Conservation (phyloP, 306 rosid species). For the Corylus heterophylla region DNA sequence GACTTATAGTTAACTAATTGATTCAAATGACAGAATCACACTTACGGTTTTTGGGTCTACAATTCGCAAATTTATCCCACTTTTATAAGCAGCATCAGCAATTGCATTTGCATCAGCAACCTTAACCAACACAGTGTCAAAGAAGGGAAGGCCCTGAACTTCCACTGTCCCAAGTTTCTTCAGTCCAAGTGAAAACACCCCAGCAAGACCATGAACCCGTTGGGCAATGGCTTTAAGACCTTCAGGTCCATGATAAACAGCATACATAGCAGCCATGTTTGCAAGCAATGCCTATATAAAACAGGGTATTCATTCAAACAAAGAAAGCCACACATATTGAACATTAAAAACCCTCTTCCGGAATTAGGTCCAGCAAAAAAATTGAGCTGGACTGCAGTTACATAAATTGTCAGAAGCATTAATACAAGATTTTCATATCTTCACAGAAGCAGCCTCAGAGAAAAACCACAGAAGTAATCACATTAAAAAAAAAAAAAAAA, state of each 20-base stretch:
- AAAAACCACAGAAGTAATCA: not conserved
- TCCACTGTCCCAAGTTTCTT: slow-evolving; percentile 87
- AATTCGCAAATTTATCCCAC: slow-evolving; percentile 70
- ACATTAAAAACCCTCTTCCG: not conserved
- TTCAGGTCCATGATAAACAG: slow-evolving; percentile 97
- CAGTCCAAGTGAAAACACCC: slow-evolving; percentile 78
- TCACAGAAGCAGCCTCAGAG: not conserved
- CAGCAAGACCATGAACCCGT: slow-evolving; percentile 96
- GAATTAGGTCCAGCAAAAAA: not conserved
- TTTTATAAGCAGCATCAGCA: slow-evolving; percentile 71
- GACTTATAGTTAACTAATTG: slow-evolving; percentile 16
- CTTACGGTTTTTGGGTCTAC: slow-evolving; percentile 81
- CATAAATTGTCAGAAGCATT: not conserved
- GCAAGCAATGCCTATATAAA: slow-evolving; percentile 85
- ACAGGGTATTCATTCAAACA: slow-evolving; percentile 19
- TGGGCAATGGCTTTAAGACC: slow-evolving; percentile 84
- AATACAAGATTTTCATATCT: not conserved
- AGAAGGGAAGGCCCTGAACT: slow-evolving; percentile 92
- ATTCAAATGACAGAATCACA: slow-evolving; percentile 15
- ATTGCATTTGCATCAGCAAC: slow-evolving; percentile 66
- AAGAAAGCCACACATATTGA: slow-evolving; percentile 25
- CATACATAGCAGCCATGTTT: slow-evolving; percentile 99
- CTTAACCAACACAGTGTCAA: slow-evolving; percentile 91
- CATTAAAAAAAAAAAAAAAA: not conserved
- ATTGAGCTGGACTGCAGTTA: not conserved